These are phyloP conservation scores for Trichophyton rubrum DNA, from an alignment of 2,329 filamentous ascomycete genomes.

Conservation along the genomic window DNA sequence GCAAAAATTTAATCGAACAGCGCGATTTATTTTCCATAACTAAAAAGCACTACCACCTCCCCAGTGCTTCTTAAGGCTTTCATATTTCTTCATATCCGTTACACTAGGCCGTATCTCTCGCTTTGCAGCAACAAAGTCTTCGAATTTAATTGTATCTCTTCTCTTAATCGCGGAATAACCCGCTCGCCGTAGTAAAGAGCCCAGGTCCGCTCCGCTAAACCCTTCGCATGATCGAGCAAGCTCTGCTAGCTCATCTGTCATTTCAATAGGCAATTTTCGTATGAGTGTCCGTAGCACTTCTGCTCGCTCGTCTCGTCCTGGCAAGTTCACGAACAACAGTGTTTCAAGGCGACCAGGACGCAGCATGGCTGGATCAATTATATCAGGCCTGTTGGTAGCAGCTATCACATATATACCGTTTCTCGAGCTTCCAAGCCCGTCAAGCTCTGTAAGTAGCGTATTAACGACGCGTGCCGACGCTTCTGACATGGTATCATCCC, in stretches of 20 bases:
- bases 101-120: constrained; percentile 38
- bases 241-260: constrained; percentile 43
- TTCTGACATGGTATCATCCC: constrained; percentile 67
- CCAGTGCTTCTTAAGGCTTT: constrained; percentile 41
- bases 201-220: constrained; percentile 61
- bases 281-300: constrained; percentile 66
- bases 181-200: constrained; percentile 46
- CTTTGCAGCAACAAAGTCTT: constrained; percentile 32
- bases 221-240: constrained; percentile 63
- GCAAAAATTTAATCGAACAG: not conserved
- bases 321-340: constrained; percentile 78
- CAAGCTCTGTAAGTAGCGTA: constrained; percentile 84
- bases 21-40: not conserved
- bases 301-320: constrained; percentile 62
- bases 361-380: constrained; percentile 92
- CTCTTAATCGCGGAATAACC: constrained; percentile 45
- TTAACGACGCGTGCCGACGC: constrained; percentile 84
- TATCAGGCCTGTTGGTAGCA: constrained; percentile 88
- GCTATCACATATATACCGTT: constrained; percentile 87
- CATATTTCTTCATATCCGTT: constrained; percentile 46
- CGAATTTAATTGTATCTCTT: constrained; percentile 34
- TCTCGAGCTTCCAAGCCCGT: constrained; percentile 62
- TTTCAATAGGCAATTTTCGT: constrained; percentile 41
- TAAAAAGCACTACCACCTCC: constrained; percentile 23
- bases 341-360: constrained; percentile 81